Evolutionary conservation across 768 basidiomycete genomes (phyloP), one percentile per base, ranked within the genome.

Genomic region (Russula sp.): DNA sequence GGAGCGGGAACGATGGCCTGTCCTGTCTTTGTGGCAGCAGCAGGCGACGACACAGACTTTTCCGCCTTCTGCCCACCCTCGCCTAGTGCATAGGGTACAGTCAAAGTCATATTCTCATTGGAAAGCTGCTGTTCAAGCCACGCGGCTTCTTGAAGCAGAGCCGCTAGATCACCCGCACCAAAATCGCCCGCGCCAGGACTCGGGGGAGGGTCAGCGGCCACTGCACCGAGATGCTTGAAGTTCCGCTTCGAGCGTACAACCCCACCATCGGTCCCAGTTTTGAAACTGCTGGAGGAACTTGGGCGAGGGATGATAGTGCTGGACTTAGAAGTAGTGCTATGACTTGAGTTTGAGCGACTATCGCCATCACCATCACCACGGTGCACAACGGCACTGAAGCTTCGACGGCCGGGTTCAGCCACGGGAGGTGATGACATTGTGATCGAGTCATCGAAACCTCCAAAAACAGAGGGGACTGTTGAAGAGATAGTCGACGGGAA

Each of bases 131-230:
- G 69, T 73, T 87, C 85, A 50, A 87, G 69, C 56, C 81, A 66
- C 35, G 84, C 81, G 7, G 86, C 82, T 54, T 85, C 81, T 47
- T 81, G 79, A 32, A 87, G 68, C 50, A 88, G 71, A 36, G 75
- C 70, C 5, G 81, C 76, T 58, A 88, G 68, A 49, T 87, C 86
- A 2, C 78, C 79, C 36, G 65, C 72, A 7, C 78, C 80, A 43
- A 88, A 68, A 52, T 87, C 86, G 4, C 78, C 79, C 39, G 63
- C 72, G 7, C 77, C 80, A 36, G 82, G 81, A 67, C 76, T 84
- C 29, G 75, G 22, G 2, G 79, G 76, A 7, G 73, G 63, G 62
- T 79, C 75, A 35, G 72, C 65, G 7, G 58, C 29, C n/a, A 62
- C 59, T 22, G 58, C 56, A 10, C 57, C 59, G 34, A 67, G 65